A percentile compares a stretch with the other conserved stretches of the same genome.
Evolutionary conservation across 2,329 filamentous ascomycete genomes (phyloP).

Genomic region (Elsinoe ampelina): DNA sequence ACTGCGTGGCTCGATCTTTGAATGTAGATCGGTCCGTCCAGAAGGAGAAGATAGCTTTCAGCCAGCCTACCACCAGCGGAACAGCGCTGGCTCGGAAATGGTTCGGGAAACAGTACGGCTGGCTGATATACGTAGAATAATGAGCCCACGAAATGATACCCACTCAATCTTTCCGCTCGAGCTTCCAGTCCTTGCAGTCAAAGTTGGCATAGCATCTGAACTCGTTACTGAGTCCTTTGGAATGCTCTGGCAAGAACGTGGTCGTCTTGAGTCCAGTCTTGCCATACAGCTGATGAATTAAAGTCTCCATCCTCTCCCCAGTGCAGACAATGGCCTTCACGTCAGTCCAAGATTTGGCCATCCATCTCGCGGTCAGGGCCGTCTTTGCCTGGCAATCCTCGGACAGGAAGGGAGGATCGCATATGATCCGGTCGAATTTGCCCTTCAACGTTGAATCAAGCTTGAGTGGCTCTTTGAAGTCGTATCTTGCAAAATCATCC

Average conservation of each 20-base stretch:
- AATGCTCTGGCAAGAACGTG: conserved; percentile 58
- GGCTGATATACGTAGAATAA: conserved; percentile 55
- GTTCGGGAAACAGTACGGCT: conserved; percentile 46
- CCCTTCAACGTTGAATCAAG: conserved; percentile 56
- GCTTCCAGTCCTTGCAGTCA: conserved; percentile 45
- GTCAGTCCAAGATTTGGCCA: conserved; percentile 44
- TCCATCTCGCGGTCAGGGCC: conserved; percentile 66
- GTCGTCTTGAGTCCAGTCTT: conserved; percentile 55
- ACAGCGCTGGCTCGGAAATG: conserved; percentile 49
- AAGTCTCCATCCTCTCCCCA: conserved; percentile 61
- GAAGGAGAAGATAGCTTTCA: conserved; percentile 52
- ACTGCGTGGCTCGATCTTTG: conserved; percentile 47
- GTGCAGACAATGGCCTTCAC: conserved; percentile 58
- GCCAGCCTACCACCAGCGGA: conserved; percentile 56
- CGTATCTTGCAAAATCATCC: conserved; percentile 67
- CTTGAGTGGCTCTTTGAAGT: conserved; percentile 60
- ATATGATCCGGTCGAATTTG: conserved; percentile 58
- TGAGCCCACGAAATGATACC: conserved; percentile 6
- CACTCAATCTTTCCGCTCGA: background rate
- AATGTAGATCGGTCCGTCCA: conserved; percentile 46
- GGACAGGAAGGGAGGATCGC: conserved; percentile 71
- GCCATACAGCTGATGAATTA: conserved; percentile 59
- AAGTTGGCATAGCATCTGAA: conserved; percentile 76
- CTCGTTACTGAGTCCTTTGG: conserved; percentile 68
- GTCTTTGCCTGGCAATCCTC: conserved; percentile 75